Percentiles rank a stretch among this genome's conserved stretches.
These are phyloP conservation scores for Camelina neglecta DNA, from an alignment of 345 rosid genomes.

Conservation along the genomic window DNA sequence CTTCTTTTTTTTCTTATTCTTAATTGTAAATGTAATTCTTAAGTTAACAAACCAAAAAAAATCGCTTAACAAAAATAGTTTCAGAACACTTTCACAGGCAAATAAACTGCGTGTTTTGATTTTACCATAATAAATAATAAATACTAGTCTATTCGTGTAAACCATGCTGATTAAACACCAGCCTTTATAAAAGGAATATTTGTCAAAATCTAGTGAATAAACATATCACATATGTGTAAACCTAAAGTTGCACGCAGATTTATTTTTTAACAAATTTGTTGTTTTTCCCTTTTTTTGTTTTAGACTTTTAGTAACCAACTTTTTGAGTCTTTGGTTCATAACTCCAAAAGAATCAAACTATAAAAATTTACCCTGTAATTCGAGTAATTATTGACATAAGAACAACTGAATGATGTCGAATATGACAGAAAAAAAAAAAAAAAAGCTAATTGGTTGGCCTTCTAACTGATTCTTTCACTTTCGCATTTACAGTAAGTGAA, in stretches of 20 bases:
- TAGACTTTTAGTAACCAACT: background rate
- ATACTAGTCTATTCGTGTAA: conserved; percentile 6
- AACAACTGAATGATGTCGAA: conserved; percentile 18
- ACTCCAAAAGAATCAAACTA: background rate
- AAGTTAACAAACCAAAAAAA: background rate
- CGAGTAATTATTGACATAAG: background rate
- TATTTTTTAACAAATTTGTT: background rate
- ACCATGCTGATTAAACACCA: background rate
- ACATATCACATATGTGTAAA: background rate
- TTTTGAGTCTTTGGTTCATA: background rate
- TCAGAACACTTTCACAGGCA: too few species aligned
- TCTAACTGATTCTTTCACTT: conserved; percentile 29
- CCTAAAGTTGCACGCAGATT: background rate
- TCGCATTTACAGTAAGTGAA: conserved; percentile 28
- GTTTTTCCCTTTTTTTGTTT: background rate
- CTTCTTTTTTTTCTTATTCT: background rate
- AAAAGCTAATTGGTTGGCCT: conserved; percentile 19
- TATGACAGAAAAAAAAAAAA: background rate
- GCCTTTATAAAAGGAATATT: background rate
- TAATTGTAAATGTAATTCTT: background rate
- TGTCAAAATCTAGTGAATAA: background rate
- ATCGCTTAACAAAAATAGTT: background rate
- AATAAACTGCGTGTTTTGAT: background rate
- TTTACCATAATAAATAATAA: background rate
- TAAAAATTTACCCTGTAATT: background rate